phyloP scores from a whole-genome alignment of 345 rosid genomes.

The Schrenkiella parvula region DNA sequence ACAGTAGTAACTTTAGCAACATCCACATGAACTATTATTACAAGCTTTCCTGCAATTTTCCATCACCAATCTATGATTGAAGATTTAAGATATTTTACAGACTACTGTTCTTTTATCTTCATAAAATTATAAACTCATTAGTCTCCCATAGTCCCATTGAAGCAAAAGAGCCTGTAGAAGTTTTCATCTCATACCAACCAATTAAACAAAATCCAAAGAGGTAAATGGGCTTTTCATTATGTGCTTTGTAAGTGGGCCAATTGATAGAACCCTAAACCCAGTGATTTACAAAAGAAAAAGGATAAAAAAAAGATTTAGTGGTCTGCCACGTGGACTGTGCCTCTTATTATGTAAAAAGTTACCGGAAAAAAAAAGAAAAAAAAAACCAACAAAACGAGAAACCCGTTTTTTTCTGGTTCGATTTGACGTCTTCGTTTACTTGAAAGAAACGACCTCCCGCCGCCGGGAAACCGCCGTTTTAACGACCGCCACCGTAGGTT shows the following conservation, averaged over 20 bases:
- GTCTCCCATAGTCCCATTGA: conserved; percentile 25
- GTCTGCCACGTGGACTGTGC: conserved; percentile 21
- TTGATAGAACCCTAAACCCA: conserved; percentile 1
- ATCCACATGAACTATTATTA: conserved; percentile 61
- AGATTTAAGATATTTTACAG: conserved; percentile 68
- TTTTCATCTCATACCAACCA: neutral
- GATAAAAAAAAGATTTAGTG: neutral
- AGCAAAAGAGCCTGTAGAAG: conserved; percentile 39
- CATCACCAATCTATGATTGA: conserved; percentile 41
- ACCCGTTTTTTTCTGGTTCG: conserved; percentile 25
- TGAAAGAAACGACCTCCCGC: conserved; percentile 22
- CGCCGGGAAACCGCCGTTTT: conserved; percentile 20
- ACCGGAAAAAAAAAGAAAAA: neutral
- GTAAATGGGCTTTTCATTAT: neutral
- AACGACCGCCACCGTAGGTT: conserved; percentile 17
- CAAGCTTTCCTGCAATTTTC: conserved; percentile 74
- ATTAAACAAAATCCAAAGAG: neutral
- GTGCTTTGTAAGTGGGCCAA: conserved; percentile 13
- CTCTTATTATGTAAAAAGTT: neutral
- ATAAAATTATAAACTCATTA: conserved; percentile 35
- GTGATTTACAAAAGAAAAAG: neutral
- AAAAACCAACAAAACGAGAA: conserved; percentile 5
- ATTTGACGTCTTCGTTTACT: conserved; percentile 33
- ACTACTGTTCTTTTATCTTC: conserved; percentile 66
- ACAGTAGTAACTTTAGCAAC: conserved; percentile 79